phyloP scores from a whole-genome alignment of 2,329 filamentous ascomycete species.

The Neoascochyta sp. region DNA sequence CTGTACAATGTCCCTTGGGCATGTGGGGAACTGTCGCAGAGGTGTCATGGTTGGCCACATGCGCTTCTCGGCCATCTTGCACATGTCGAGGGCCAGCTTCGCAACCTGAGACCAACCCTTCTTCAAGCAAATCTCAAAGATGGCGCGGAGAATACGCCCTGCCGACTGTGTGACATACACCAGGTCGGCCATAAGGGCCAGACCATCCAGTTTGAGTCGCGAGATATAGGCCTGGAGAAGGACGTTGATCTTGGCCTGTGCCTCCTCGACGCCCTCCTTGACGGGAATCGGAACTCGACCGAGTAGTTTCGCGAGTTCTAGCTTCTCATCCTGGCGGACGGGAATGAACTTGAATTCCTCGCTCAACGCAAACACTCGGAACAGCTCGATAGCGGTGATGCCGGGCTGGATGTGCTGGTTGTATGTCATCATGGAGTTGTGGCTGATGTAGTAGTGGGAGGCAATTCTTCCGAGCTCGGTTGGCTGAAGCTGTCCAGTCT shows the following conservation, averaged over 20 bases:
- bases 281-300: conserved; percentile 90
- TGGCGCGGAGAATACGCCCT: conserved; percentile 87
- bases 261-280: conserved; percentile 95
- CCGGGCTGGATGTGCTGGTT: conserved; percentile 91
- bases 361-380: conserved; percentile 92
- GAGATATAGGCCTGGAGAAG: conserved; percentile 96
- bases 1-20: conserved; percentile 78
- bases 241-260: conserved; percentile 97
- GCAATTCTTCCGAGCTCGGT: conserved; percentile 94
- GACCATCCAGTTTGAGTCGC: conserved; percentile 83
- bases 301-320: conserved; percentile 89
- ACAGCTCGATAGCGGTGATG: conserved; percentile 90
- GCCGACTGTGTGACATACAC: conserved; percentile 98
- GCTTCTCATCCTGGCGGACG: conserved; percentile 93
- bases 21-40: conserved; percentile 76
- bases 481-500: conserved; percentile 78
- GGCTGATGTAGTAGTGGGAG: conserved; percentile 97
- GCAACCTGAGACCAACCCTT: conserved; percentile 95
- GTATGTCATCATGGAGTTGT: conserved; percentile 95
- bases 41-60: conserved; percentile 99
- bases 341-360: conserved; percentile 99
- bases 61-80: conserved; percentile 98
- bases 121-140: conserved; percentile 96
- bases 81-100: conserved; percentile 86
- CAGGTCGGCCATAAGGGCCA: conserved; percentile 96